Conservation (phyloP, 2,329 filamentous ascomycete species). For the Ophiognomonia clavigignenti-juglandacearum region DNA sequence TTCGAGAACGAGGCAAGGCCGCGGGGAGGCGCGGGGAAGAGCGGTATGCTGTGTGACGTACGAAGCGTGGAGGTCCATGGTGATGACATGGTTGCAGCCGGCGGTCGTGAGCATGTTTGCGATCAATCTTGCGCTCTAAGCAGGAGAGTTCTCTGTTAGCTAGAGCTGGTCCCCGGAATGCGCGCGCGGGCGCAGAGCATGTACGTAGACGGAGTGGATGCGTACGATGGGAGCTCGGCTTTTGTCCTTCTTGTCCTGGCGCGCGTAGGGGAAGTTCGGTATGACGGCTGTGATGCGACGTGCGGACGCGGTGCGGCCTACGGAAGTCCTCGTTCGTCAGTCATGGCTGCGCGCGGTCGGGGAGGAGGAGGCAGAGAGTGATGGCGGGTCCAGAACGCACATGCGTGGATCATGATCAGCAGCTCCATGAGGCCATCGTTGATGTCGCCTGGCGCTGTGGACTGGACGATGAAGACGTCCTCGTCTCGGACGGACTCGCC, state of each 20-base stretch:
- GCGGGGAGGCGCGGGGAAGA: too few relatives aligned
- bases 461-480: constrained; percentile 97
- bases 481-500: constrained; percentile 95
- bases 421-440: constrained; percentile 98
- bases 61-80: constrained; percentile 93
- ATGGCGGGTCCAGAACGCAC: too few relatives aligned
- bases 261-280: constrained; percentile 93
- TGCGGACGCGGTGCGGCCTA: constrained; percentile 59
- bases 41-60: constrained; percentile 49
- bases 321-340: constrained; percentile 1
- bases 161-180: too few relatives aligned
- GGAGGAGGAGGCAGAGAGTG: too few relatives aligned
- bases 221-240: constrained; percentile 78
- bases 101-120: constrained; percentile 97
- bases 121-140: constrained; percentile 81
- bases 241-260: constrained; percentile 66
- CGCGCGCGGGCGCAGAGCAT: too few relatives aligned
- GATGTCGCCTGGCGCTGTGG: constrained; percentile 90
- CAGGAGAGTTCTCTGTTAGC: not conserved
- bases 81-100: constrained; percentile 75
- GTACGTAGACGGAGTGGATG: not conserved
- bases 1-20: too few relatives aligned
- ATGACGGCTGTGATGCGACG: constrained; percentile 92
- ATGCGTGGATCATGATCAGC: constrained; percentile 96
- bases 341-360: not conserved